A percentile compares a stretch with the other conserved stretches of the same genome.
phyloP scores from a whole-genome alignment of 345 rosid species.

The Corymbia maculata region DNA sequence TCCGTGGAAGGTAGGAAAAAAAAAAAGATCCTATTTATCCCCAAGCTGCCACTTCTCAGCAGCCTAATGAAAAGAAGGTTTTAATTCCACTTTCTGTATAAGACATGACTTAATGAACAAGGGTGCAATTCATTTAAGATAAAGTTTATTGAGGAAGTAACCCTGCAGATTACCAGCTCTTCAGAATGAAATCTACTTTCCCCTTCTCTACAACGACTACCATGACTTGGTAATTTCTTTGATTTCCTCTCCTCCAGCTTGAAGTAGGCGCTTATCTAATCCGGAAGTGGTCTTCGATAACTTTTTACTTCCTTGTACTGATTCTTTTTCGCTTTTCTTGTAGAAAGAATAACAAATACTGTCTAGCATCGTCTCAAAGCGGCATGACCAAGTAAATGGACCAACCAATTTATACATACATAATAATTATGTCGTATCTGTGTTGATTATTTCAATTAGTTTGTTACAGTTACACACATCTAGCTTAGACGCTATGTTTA shows the following conservation, averaged over 20 bases:
- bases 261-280: background rate
- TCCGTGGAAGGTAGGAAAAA: background rate
- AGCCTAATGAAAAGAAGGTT: background rate
- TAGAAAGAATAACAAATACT: no score
- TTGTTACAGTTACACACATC: no score
- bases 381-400: no score
- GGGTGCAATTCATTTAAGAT: background rate
- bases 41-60: background rate
- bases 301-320: no score
- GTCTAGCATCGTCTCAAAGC: no score
- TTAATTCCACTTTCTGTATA: background rate
- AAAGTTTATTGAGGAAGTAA: background rate
- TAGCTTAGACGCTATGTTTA: no score
- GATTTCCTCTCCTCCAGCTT: background rate
- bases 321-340: background rate
- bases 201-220: background rate
- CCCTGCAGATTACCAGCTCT: background rate
- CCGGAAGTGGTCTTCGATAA: no score
- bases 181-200: background rate
- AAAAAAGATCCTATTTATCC: background rate
- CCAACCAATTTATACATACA: no score
- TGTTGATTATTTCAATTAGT: no score
- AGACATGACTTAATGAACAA: background rate
- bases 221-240: background rate
- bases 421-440: no score